Conservation (phyloP, 495 filamentous ascomycete species). For the Aspergillus sparsus region DNA sequence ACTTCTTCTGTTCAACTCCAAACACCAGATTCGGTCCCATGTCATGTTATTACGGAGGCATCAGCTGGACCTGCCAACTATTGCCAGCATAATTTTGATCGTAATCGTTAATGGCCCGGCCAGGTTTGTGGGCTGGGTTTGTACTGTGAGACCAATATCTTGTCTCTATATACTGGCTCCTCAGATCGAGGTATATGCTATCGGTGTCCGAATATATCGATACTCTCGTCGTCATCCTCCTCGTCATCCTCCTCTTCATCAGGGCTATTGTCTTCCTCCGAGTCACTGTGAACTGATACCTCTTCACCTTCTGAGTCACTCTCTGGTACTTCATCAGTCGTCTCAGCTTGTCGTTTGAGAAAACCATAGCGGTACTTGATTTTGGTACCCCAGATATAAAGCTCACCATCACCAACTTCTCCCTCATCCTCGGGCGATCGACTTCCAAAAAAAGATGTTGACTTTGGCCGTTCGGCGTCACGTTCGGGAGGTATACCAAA, state of each 20-base stretch:
- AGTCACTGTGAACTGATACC: conserved; percentile 30
- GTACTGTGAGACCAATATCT: background rate
- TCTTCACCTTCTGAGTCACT: conserved; percentile 40
- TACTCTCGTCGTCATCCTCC: conserved; percentile 60
- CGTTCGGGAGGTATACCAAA: conserved; percentile 47
- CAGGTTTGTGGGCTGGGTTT: background rate
- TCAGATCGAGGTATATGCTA: conserved; percentile 28
- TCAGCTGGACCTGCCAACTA: conserved; percentile 22
- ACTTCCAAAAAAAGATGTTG: conserved; percentile 41
- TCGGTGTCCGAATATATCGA: conserved; percentile 73
- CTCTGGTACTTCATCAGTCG: conserved; percentile 31
- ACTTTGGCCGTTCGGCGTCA: conserved; percentile 35
- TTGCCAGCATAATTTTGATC: conserved; percentile 8
- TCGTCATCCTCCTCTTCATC: conserved; percentile 49
- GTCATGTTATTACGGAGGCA: conserved; percentile 8
- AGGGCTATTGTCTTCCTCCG: conserved; percentile 47
- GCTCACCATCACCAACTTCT: conserved; percentile 58
- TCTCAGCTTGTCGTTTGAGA: conserved; percentile 34
- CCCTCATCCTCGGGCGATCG: conserved; percentile 38
- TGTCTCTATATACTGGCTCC: background rate
- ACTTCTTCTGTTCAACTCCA: conserved; percentile 12
- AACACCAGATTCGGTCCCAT: conserved; percentile 8
- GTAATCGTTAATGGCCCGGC: conserved; percentile 13
- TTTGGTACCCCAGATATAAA: conserved; percentile 65
- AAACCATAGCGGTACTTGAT: conserved; percentile 47